Base-by-base conservation (phyloP, 441 rosid genomes). In the Metrosideros polymorpha region DNA sequence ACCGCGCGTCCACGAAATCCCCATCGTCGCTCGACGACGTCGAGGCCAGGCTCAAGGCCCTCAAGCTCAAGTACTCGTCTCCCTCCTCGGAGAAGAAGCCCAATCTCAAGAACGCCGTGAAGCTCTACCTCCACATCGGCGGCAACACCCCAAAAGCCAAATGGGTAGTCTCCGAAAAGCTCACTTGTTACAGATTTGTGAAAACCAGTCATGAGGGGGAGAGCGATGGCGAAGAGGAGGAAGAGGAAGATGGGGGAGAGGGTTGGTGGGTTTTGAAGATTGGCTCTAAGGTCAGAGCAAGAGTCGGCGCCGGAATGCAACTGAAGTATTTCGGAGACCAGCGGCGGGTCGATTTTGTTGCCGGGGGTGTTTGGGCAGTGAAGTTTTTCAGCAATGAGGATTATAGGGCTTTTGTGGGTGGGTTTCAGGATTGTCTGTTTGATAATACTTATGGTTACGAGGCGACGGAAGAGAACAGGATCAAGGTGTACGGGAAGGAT, bases 131-230 rank as follows among this genome's bases (percentile, higher is more conserved):
- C 61, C 94, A 95, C 90, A 90, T 94, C 85, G 96, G 96, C 57
- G 98, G 96, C 12, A 93, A 95, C 93, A 93, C 97, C 71, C 98
- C 99, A 1, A 97, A 95, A 88, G 98, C 99, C 85, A 97, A 95
- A 90, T 97, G 99, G 99, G 91, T 96, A 45, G 89, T 92, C 39
- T 95, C 96, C 55, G 98, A 97, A 87, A 95, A 93, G 77, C 86
- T 92, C 66, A 86, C 98, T 50, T 89, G 92, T 56, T 97, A 96
- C 82, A 89, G 87, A 18, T 94, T 97, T 88, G 59, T 91, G 29
- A 96, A 94, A 86, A 92, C 93, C 13, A 89, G 86, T 84, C 85
- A 86, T 9, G 83, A 88, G 52, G 29, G 55, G 35, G 86, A 43
- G 12, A 86, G 85, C 3, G 89, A 85, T 6, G 94, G 89, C 25